Conservation (phyloP, 352 stramenopile species). For the Hyaloperonospora brassicae region DNA sequence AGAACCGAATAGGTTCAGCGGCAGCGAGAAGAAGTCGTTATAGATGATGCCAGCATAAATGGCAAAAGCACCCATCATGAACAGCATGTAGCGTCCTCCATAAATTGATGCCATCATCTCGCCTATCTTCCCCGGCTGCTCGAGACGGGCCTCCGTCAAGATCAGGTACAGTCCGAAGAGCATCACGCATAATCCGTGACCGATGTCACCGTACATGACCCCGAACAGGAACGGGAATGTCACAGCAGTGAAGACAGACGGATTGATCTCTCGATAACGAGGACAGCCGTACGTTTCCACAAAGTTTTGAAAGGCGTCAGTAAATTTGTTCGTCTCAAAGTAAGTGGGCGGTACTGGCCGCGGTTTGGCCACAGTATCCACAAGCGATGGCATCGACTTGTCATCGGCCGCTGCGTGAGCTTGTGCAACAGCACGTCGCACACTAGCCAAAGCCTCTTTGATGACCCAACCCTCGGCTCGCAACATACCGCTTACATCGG, state of each 20-base stretch:
- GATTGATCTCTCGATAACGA: conserved; percentile 97
- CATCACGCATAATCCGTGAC: conserved; percentile 94
- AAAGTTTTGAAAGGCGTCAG: conserved; percentile 96
- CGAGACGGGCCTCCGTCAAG: conserved; percentile 86
- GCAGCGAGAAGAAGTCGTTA: conserved; percentile 99
- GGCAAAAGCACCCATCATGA: conserved; percentile 97
- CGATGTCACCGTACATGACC: conserved; percentile 99
- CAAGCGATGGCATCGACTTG: conserved; percentile 89
- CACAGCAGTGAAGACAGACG: conserved; percentile 96
- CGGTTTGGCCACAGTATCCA: conserved; percentile 91
- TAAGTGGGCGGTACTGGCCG: conserved; percentile 96
- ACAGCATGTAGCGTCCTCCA: conserved; percentile 95
- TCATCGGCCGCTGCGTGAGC: conserved; percentile 88
- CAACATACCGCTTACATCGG: conserved; percentile 95
- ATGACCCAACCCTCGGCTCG: conserved; percentile 96
- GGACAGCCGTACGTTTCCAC: conserved; percentile 99
- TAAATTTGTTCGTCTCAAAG: conserved; percentile 99
- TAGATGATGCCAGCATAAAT: conserved; percentile 98
- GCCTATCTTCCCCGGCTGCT: conserved; percentile 67
- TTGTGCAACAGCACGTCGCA: conserved; percentile 83
- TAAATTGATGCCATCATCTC: conserved; percentile 92
- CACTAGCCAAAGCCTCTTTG: conserved; percentile 61
- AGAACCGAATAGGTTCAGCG: conserved; percentile 94
- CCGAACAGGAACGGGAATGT: conserved; percentile 99
- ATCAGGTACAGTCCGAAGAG: conserved; percentile 92